A percentile compares a stretch with the other conserved stretches of the same genome.
Evolutionary conservation across 495 filamentous ascomycete species (phyloP).

Genomic region (Lasiosphaeriaceae sp.): DNA sequence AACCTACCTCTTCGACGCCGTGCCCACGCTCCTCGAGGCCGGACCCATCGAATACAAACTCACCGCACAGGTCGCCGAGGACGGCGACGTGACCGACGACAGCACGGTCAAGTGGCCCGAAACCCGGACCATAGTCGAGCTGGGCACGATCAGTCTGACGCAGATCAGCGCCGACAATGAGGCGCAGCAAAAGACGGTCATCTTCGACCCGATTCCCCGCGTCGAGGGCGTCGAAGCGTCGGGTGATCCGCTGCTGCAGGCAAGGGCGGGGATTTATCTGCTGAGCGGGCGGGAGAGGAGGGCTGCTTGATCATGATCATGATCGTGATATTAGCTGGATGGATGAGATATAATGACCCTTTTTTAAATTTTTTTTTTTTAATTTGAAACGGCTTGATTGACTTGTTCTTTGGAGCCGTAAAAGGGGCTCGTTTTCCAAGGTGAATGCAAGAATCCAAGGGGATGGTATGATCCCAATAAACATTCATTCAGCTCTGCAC

Average conservation of each 20-base stretch:
- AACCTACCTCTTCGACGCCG: slow-evolving; percentile 25
- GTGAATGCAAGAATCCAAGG: no score
- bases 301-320: slow-evolving; percentile 6
- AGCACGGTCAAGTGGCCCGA: slow-evolving; percentile 51
- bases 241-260: slow-evolving; percentile 50
- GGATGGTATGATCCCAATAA: no score
- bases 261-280: slow-evolving; percentile 48
- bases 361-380: no score
- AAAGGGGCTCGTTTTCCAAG: no score
- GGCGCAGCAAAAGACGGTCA: slow-evolving; percentile 45
- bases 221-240: slow-evolving; percentile 47
- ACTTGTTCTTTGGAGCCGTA: no score
- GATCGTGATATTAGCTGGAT: no score
- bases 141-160: slow-evolving; percentile 46
- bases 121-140: slow-evolving; percentile 40
- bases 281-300: slow-evolving; percentile 47
- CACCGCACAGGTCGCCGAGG: slow-evolving; percentile 45
- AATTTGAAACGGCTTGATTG: no score
- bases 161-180: slow-evolving; percentile 29
- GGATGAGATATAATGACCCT: no score
- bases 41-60: slow-evolving; percentile 41
- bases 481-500: no score
- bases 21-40: slow-evolving; percentile 26
- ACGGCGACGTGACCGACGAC: slow-evolving; percentile 48
- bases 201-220: slow-evolving; percentile 54